Percentiles rank a stretch among this genome's conserved stretches.
Evolutionary conservation across 805 yeast genomes (phyloP).

Genomic region (Saccharomycopsis synnaedendra): DNA sequence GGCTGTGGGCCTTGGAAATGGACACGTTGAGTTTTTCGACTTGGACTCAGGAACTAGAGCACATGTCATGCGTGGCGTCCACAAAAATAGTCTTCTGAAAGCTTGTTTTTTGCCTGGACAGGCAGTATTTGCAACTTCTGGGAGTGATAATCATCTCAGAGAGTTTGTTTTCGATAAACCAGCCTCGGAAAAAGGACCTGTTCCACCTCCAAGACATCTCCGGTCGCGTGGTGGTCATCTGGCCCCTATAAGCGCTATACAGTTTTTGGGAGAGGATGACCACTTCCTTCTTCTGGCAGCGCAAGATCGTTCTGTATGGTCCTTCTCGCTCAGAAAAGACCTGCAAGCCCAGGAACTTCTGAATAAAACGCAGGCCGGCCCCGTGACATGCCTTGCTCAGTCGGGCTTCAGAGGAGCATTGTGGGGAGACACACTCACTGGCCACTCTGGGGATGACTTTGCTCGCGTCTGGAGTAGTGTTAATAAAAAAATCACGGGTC

Average conservation of each 20-base stretch:
- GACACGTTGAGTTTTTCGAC: conserved; percentile 82
- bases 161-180: conserved; percentile 94
- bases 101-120: conserved; percentile 80
- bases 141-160: conserved; percentile 81
- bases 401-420: conserved; percentile 70
- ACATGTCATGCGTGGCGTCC: conserved; percentile 65
- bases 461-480: conserved; percentile 90
- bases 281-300: conserved; percentile 85
- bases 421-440: conserved; percentile 90
- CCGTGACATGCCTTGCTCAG: conserved; percentile 53
- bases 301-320: conserved; percentile 79
- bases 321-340: conserved; percentile 85
- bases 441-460: conserved; percentile 69
- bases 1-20: conserved; percentile 66
- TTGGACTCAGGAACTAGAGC: conserved; percentile 60
- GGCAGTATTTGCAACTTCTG: conserved; percentile 79
- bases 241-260: conserved; percentile 68
- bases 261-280: conserved; percentile 68
- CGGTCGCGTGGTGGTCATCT: conserved; percentile 98
- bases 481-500: conserved; percentile 69
- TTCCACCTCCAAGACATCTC: conserved; percentile 82
- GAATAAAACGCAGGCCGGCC: conserved; percentile 52
- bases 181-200: conserved; percentile 46
- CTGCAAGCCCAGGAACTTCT: conserved; percentile 93
- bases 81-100: conserved; percentile 54